These are phyloP conservation scores for Melaleuca quinquenervia DNA, from an alignment of 345 rosid species.

Conservation along the genomic window DNA sequence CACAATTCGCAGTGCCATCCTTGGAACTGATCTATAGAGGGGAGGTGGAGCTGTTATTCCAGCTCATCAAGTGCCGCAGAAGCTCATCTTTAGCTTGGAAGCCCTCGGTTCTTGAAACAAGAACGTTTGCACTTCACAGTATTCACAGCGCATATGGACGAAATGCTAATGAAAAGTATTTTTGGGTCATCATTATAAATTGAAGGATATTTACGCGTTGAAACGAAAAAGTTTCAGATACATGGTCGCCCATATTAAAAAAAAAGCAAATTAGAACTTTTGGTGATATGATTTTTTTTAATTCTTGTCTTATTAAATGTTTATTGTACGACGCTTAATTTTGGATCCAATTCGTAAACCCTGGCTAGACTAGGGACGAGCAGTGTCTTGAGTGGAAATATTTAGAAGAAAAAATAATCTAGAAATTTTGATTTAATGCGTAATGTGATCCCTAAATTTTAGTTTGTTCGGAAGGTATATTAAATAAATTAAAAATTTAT, in stretches of 20 bases:
- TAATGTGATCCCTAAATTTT: too few species aligned
- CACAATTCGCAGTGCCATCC: background rate
- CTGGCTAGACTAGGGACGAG: too few species aligned
- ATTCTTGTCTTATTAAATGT: too few species aligned
- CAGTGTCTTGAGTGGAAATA: too few species aligned
- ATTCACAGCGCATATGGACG: background rate
- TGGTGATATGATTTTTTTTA: background rate
- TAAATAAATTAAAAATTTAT: too few species aligned
- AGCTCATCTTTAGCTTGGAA: background rate
- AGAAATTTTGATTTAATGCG: too few species aligned
- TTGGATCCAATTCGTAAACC: too few species aligned
- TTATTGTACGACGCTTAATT: too few species aligned
- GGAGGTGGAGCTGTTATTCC: background rate
- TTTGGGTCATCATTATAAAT: background rate
- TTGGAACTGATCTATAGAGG: background rate
- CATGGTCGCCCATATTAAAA: background rate
- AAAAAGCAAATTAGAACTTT: background rate
- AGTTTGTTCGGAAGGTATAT: too few species aligned
- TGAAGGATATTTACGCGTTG: accelerated
- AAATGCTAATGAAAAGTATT: background rate
- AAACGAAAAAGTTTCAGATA: background rate
- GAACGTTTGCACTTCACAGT: background rate
- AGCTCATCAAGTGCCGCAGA: accelerated
- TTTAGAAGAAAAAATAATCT: too few species aligned
- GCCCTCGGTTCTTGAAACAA: accelerated